Evolutionary conservation across 805 yeast genomes (phyloP).

Genomic region (Clavispora santaluciae): DNA sequence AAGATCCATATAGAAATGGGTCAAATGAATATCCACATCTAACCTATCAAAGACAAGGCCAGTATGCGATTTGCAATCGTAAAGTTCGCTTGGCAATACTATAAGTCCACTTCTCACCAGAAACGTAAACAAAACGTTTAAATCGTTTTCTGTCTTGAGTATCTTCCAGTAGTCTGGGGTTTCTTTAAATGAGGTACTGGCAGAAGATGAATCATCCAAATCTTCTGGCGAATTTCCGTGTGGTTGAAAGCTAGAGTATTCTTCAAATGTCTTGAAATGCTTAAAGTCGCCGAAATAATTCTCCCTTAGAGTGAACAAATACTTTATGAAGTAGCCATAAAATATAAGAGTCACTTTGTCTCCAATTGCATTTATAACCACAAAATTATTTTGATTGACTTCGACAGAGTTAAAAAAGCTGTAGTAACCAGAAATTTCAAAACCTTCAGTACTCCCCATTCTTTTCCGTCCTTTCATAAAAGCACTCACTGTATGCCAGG

Average conservation of each 20-base stretch:
- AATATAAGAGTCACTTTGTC: constrained; percentile 63
- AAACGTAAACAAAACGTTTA: constrained; percentile 71
- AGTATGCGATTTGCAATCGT: constrained; percentile 57
- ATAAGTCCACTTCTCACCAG: constrained; percentile 66
- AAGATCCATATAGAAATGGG: constrained; percentile 90
- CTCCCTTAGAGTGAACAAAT: constrained; percentile 70
- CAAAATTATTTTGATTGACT: constrained; percentile 63
- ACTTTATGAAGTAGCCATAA: constrained; percentile 76
- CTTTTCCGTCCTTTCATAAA: constrained; percentile 55
- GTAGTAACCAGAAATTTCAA: constrained; percentile 61
- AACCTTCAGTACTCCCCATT: constrained; percentile 65
- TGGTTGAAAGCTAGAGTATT: constrained; percentile 42
- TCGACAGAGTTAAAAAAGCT: constrained; percentile 55
- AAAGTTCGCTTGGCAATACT: constrained; percentile 68
- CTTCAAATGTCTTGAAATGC: constrained; percentile 85
- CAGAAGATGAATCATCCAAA: background rate
- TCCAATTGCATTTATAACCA: constrained; percentile 61
- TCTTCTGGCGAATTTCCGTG: constrained; percentile 1
- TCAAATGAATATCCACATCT: constrained; percentile 78
- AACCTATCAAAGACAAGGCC: constrained; percentile 60
- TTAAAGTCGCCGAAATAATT: constrained; percentile 86
- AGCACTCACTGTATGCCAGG: constrained; percentile 83
- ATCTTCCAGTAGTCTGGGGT: constrained; percentile 31
- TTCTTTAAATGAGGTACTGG: background rate
- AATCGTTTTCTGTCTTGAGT: constrained; percentile 60